These are phyloP conservation scores for Moesziomyces globuligerus DNA, from an alignment of 1,284 basidiomycete genomes.

Conservation along the genomic window DNA sequence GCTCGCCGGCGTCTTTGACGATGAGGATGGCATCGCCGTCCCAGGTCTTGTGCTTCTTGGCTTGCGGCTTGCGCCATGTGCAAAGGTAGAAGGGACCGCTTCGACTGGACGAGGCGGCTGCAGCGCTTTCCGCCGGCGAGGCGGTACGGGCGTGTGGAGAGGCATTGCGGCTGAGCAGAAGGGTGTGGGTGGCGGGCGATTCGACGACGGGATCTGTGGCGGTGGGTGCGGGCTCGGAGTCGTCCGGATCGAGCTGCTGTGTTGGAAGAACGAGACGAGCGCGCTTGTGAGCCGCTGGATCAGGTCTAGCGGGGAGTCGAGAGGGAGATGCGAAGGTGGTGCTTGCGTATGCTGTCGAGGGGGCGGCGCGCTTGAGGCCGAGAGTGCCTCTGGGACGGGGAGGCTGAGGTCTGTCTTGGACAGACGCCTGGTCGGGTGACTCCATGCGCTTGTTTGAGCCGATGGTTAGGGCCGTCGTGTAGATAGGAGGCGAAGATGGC, in stretches of 20 bases:
- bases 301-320: conserved; percentile 1
- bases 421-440: conserved; percentile 1
- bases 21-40: conserved; percentile 72
- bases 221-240: background rate
- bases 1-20: conserved; percentile 42
- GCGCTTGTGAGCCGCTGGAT: conserved; percentile 16
- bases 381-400: conserved; percentile 30
- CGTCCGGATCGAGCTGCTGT: conserved; percentile 11
- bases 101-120: conserved; percentile 15
- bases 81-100: conserved; percentile 59
- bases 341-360: conserved; percentile 5
- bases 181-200: conserved; percentile 30
- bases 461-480: background rate
- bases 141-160: conserved; percentile 4
- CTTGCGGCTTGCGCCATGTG: conserved; percentile 75
- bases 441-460: conserved; percentile 16
- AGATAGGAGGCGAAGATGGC: background rate
- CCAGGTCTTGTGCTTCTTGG: conserved; percentile 87
- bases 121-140: conserved; percentile 5
- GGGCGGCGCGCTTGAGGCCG: conserved; percentile 23
- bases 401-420: conserved; percentile 15
- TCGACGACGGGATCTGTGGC: conserved; percentile 4
- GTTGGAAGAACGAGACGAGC: conserved; percentile 39
- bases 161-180: conserved; percentile 23
- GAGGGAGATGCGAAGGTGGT: conserved; percentile 9